phyloP scores from a whole-genome alignment of 345 rosid species.

The Brassica cretica region DNA sequence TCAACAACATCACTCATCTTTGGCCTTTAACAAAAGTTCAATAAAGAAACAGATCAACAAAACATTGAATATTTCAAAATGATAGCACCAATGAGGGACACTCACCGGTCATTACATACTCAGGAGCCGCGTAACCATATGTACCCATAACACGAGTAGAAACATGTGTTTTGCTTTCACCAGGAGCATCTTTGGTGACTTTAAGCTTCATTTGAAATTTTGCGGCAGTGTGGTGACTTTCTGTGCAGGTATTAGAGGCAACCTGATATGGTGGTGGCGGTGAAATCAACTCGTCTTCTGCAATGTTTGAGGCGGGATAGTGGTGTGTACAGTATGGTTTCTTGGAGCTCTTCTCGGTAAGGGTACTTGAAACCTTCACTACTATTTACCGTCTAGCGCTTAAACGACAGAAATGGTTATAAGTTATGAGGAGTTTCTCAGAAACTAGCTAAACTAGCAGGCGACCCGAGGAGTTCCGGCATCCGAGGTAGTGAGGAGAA shows the following conservation, averaged over 20 bases:
- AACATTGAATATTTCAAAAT: background rate
- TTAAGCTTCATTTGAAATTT: background rate
- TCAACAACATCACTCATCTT: too few species aligned
- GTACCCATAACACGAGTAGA: constrained; percentile 99
- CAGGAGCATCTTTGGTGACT: constrained; percentile 85
- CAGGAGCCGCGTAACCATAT: constrained; percentile 96
- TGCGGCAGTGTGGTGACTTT: background rate
- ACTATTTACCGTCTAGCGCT: background rate
- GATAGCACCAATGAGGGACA: constrained; percentile 4
- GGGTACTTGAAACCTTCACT: background rate
- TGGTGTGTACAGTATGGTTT: background rate
- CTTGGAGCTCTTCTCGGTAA: background rate
- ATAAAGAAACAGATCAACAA: constrained; percentile 5
- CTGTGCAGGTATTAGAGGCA: background rate
- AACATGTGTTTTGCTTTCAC: constrained; percentile 95
- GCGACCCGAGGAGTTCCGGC: background rate
- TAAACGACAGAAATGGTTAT: background rate
- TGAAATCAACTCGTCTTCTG: background rate
- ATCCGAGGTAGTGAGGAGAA: background rate
- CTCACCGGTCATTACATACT: constrained; percentile 97
- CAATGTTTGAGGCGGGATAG: background rate
- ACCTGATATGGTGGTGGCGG: background rate
- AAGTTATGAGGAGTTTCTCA: background rate
- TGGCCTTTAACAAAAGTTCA: constrained; percentile 49
- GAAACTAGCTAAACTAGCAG: background rate